Evolutionary conservation across 129 eudicot species (phyloP).

Genomic region (Deinandra increscens): DNA sequence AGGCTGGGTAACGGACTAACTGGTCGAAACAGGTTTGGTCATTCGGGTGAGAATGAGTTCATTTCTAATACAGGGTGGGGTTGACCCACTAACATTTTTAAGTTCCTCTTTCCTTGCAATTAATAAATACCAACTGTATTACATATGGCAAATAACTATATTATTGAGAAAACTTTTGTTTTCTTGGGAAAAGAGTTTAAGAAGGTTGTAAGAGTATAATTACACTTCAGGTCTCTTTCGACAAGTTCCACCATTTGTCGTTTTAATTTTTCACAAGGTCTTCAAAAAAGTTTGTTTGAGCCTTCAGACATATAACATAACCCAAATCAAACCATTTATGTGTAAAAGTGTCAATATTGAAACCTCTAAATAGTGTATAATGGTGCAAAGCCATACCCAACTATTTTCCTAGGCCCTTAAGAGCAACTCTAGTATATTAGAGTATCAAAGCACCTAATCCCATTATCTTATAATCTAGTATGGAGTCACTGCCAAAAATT

Average conservation of each 20-base stretch:
- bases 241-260: neutral
- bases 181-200: neutral
- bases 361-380: neutral
- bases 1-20: neutral
- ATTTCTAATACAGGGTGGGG: neutral
- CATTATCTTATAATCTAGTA: neutral
- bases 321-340: neutral
- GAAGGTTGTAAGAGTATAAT: neutral
- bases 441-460: neutral
- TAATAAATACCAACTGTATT: neutral
- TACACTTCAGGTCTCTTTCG: neutral
- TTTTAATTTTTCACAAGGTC: neutral
- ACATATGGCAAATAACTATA: neutral
- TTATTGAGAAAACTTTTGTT: neutral
- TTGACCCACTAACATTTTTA: neutral
- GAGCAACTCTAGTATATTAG: neutral
- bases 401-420: neutral
- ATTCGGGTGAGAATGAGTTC: neutral
- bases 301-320: neutral
- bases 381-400: constrained; percentile 12
- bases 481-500: neutral
- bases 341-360: neutral
- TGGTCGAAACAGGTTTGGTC: neutral
- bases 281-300: neutral
- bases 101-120: neutral